phyloP scores from a whole-genome alignment of 768 basidiomycete species.

The Trichaptum fuscoviolaceum region DNA sequence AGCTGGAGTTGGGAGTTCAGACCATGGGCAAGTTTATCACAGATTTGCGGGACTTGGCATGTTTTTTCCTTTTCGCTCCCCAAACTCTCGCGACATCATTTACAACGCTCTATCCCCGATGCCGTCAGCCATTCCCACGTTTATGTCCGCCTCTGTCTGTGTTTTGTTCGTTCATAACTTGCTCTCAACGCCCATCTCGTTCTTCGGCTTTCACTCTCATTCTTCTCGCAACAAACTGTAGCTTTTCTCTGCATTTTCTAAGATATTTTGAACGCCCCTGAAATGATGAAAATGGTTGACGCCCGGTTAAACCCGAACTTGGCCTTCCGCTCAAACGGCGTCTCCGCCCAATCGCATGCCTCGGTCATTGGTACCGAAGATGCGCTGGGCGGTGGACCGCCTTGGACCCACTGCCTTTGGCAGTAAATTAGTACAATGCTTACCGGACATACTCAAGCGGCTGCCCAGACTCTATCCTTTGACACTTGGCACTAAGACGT shows the following conservation, averaged over 20 bases:
- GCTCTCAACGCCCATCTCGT: not conserved
- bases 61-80: not conserved
- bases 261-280: no score
- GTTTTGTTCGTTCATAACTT: not conserved
- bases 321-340: constrained; percentile 71
- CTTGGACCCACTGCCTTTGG: not conserved
- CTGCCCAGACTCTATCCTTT: not conserved
- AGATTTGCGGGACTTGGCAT: not conserved
- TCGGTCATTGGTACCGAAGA: not conserved
- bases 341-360: constrained; percentile 20
- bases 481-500: not conserved
- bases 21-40: not conserved
- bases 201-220: not conserved
- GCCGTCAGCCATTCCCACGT: not conserved
- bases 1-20: not conserved
- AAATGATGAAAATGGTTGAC: not conserved
- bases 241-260: not conserved
- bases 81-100: not conserved
- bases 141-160: not conserved
- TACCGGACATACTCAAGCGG: not conserved
- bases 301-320: not conserved
- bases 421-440: not conserved
- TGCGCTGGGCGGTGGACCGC: not conserved
- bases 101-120: not conserved
- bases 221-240: not conserved